Evolutionary conservation across 169 alveolate species (phyloP), one percentile per base, ranked within the genome.

Genomic region (Babesia divergens): DNA sequence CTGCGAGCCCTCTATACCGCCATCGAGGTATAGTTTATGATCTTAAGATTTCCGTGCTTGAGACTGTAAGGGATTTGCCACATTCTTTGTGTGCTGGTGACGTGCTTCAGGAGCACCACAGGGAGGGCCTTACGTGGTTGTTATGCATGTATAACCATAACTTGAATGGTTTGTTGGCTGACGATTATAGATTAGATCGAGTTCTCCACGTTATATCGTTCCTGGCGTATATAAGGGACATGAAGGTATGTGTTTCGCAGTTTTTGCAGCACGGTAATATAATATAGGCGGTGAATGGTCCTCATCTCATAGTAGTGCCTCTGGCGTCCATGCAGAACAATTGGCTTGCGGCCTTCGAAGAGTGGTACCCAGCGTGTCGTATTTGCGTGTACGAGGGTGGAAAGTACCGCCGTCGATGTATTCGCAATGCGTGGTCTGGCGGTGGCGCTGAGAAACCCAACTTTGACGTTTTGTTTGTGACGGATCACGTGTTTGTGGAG

Each of bases 241-340:
- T 34, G 42, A 67, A 67, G 40, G 74, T 64, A 49, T 31, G 50
- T 18, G 9, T 9, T 8, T 18, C 11, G 11, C 50, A 8, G 24
- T 64, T 22, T 16, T 66, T 7, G 64, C 40, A 18, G n/a, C 22
- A 13, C 16, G 13, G 11, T 16, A n/a, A 22, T 13, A 11, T 13
- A 40, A 13, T 56, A 9, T 64, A 89, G 74, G 94, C 94, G 16
- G 93, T 94, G 68, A 90, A 92, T 35, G 98, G 98, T 3, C 98
- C 98, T 2, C 96, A 91, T 65, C 84, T 96, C 59, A 94, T 96
- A n/a, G 94, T 96, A 24, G 99, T 96, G 0, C 98, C 99, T 28
- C 88, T 96, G 29, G 91, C 98, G 13, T 94, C 98, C 16, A 60
- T 95, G 13, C 97, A 95, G 65, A 91, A 97, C 37, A 95, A 94